Conservation (phyloP, 371 early-diverging fungal species). For the Mortierella sp. region DNA sequence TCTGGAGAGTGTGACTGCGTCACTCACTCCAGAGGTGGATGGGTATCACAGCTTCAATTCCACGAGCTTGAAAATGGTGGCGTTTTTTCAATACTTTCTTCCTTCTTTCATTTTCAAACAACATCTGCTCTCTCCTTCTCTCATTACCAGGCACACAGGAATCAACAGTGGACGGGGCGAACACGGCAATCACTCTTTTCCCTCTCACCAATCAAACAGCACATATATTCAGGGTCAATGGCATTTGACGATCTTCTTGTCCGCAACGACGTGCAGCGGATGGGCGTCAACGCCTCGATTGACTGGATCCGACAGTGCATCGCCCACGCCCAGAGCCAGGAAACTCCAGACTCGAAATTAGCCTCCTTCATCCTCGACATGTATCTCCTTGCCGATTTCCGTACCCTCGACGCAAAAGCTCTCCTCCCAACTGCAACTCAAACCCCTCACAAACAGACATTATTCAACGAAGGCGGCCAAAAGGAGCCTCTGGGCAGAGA, state of each 20-base stretch:
- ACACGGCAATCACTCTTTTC: neutral
- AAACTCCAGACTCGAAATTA: conserved; percentile 17
- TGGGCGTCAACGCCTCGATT: conserved; percentile 49
- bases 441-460: conserved; percentile 41
- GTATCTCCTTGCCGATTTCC: conserved; percentile 54
- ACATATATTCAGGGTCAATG: neutral
- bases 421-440: conserved; percentile 27
- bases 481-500: neutral
- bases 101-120: neutral
- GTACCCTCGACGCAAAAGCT: conserved; percentile 39
- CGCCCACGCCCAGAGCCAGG: conserved; percentile 16
- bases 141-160: neutral
- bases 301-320: conserved; percentile 57
- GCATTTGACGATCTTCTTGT: conserved; percentile 49
- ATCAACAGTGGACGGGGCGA: neutral
- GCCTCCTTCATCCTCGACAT: conserved; percentile 39
- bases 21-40: too few relatives aligned
- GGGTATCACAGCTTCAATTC: neutral
- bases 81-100: neutral
- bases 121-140: neutral
- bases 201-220: neutral
- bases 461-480: conserved; percentile 16
- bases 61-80: conserved; percentile 12
- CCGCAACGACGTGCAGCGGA: conserved; percentile 40
- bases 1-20: too few relatives aligned